A percentile compares a stretch with the other conserved stretches of the same genome.
These are phyloP conservation scores for Helichrysum umbraculigerum DNA, from an alignment of 129 eudicot genomes.

Conservation along the genomic window DNA sequence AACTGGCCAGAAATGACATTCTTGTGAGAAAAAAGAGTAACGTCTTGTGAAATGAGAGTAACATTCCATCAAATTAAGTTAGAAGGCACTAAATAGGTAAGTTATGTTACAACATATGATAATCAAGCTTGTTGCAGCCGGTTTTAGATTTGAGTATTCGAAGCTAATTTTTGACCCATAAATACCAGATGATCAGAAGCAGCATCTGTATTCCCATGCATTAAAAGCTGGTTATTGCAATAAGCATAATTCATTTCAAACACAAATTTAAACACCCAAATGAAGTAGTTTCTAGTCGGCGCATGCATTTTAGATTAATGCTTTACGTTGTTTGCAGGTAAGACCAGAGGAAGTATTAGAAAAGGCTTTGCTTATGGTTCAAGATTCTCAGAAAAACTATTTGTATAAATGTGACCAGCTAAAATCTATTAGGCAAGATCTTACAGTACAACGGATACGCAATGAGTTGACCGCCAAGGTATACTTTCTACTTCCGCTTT, in stretches of 20 bases:
- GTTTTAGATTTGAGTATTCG: background rate
- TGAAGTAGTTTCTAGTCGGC: background rate
- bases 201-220: background rate
- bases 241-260: background rate
- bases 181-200: constrained; percentile 1
- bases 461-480: constrained; percentile 94
- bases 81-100: background rate
- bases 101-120: background rate
- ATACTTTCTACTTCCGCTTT: background rate
- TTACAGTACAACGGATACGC: constrained; percentile 90
- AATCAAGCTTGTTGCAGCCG: background rate
- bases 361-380: constrained; percentile 80
- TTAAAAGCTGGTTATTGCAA: background rate
- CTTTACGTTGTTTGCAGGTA: constrained; percentile 51
- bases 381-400: constrained; percentile 76
- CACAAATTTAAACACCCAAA: constrained; percentile 1
- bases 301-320: constrained; percentile 6
- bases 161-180: background rate
- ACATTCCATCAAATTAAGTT: background rate
- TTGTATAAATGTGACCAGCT: constrained; percentile 94
- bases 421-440: constrained; percentile 94
- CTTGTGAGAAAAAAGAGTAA: background rate
- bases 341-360: constrained; percentile 96
- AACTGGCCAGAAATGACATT: background rate
- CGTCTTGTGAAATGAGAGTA: background rate